phyloP scores from a whole-genome alignment of 2,329 filamentous ascomycete genomes.

The Sporothrix humicola region DNA sequence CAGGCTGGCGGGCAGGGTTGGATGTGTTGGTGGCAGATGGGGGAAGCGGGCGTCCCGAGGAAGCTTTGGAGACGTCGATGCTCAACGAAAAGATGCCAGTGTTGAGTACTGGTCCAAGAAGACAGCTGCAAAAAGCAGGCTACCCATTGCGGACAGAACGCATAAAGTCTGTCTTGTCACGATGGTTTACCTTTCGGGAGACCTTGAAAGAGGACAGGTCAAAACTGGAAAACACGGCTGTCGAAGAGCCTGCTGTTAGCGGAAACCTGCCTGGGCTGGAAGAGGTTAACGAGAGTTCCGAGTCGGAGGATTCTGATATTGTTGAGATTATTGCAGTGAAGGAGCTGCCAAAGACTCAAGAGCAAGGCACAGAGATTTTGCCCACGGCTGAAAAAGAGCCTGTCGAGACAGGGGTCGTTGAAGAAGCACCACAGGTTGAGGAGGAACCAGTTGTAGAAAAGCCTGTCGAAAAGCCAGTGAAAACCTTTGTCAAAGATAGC shows the following conservation, averaged over 20 bases:
- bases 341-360: slow-evolving; percentile 37
- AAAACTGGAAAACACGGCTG: background rate
- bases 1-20: slow-evolving; percentile 55
- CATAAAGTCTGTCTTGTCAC: slow-evolving; percentile 61
- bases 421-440: background rate
- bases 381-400: no score
- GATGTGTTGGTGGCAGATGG: slow-evolving; percentile 56
- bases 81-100: slow-evolving; percentile 49
- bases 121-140: slow-evolving; percentile 36
- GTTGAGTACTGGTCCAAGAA: slow-evolving; percentile 51
- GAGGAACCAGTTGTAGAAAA: background rate
- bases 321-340: slow-evolving; percentile 44
- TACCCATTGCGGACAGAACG: slow-evolving; percentile 30
- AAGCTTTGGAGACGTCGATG: slow-evolving; percentile 44
- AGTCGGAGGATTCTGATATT: slow-evolving; percentile 34
- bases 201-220: background rate
- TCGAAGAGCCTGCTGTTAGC: background rate
- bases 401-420: no score
- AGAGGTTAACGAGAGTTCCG: background rate
- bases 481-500: slow-evolving; percentile 35
- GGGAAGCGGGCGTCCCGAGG: slow-evolving; percentile 37
- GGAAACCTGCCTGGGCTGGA: background rate
- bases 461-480: background rate
- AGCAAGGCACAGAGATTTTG: background rate
- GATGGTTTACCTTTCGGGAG: slow-evolving; percentile 66